These are phyloP conservation scores for Heterobasidion occidentale DNA, from an alignment of 1,284 basidiomycete genomes.

Conservation along the genomic window DNA sequence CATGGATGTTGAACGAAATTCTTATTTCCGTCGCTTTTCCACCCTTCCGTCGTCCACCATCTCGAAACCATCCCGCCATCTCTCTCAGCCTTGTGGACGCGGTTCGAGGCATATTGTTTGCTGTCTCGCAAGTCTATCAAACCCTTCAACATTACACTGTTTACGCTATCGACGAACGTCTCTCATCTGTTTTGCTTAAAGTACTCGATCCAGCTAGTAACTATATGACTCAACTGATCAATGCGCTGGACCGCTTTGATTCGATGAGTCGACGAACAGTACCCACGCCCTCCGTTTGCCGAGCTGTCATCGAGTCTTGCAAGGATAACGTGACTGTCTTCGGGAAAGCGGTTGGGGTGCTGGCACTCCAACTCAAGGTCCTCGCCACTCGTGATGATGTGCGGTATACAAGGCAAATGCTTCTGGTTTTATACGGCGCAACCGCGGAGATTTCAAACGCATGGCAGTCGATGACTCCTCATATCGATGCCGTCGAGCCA, in stretches of 20 bases:
- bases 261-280: slow-evolving; percentile 63
- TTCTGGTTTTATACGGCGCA: slow-evolving; percentile 87
- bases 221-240: slow-evolving; percentile 82
- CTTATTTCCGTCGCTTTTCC: slow-evolving; percentile 87
- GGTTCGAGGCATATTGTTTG: slow-evolving; percentile 87
- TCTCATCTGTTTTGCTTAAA: slow-evolving; percentile 75
- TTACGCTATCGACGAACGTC: slow-evolving; percentile 81
- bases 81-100: slow-evolving; percentile 79
- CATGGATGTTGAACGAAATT: slow-evolving; percentile 78
- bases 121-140: slow-evolving; percentile 88
- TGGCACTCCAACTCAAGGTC: slow-evolving; percentile 77
- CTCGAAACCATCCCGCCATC: slow-evolving; percentile 68
- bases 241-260: slow-evolving; percentile 90
- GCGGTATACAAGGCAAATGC: slow-evolving; percentile 82
- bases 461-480: slow-evolving; percentile 76
- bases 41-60: slow-evolving; percentile 65
- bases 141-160: slow-evolving; percentile 86
- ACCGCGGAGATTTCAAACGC: slow-evolving; percentile 84
- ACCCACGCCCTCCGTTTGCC: slow-evolving; percentile 70
- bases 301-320: slow-evolving; percentile 77
- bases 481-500: slow-evolving; percentile 66
- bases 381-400: slow-evolving; percentile 75
- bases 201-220: slow-evolving; percentile 81
- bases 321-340: slow-evolving; percentile 84
- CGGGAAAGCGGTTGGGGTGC: slow-evolving; percentile 79